Base-by-base conservation (phyloP, 2,329 filamentous ascomycete genomes). In the Monilinia aucupariae region DNA sequence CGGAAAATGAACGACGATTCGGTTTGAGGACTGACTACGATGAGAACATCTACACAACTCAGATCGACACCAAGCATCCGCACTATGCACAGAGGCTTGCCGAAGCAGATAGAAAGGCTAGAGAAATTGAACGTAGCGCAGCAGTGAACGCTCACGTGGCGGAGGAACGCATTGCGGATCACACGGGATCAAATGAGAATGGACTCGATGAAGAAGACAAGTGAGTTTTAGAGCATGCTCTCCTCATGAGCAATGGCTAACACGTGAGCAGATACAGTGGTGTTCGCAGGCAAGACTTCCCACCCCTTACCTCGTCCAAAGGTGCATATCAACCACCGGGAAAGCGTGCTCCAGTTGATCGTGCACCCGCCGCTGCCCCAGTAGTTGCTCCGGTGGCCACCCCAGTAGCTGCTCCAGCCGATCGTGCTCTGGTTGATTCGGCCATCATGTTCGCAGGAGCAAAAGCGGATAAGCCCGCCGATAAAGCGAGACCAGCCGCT, bases 11-110 rank as follows among this genome's bases (percentile, higher is more conserved):
- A 76, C 83, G 86, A 62, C 85, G 91, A 37, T 97, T 96, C 73
- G 94, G 94, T 43, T 78, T 96, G 47, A 91, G 86, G 76, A 94
- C 89, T 59, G 91, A 92, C 71, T 99, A 97, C 74, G 87, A 97
- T 72, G 94, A 97, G 76, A 92, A 90, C 70, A 85, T 94, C 50
- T 99, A 99, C 78, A 99, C 94, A 1, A 99, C 94, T 12, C 79
- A 85, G 48, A 96, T 99, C 72, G 86, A 99, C 76, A 91, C 87
- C 72, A 89, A 77, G 67, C 87, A 96, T 70, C 92, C 94, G 1
- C 81, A 88, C 61, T 97, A 96, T 76, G 87, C 85, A 67, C 85
- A 91, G 74, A 85, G 88, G 67, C 82, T 89, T 70, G 91, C 89
- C 4, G 84, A 87, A 43, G 94, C 92, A 2, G 91, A 92, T 27